Evolutionary conservation across 106 monocot species (phyloP).

Genomic region (Alisma plantagoaquatica): DNA sequence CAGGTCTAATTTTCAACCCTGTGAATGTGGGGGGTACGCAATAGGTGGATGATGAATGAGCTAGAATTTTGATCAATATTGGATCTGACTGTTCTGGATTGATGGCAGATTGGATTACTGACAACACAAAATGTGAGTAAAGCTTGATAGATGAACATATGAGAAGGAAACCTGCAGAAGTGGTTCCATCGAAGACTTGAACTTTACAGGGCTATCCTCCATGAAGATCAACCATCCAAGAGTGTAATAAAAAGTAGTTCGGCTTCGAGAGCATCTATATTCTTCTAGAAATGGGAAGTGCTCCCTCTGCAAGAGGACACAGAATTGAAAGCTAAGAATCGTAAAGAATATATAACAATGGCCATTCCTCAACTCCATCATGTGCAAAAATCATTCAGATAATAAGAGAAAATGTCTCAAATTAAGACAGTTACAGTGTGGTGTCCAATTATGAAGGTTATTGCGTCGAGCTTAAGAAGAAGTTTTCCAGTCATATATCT

Average conservation of each 20-base stretch:
- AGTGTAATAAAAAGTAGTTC: slow-evolving; percentile 93
- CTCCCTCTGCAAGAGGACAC: slow-evolving; percentile 68
- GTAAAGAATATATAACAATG: too few relatives aligned
- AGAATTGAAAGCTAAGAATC: too few relatives aligned
- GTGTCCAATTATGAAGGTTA: slow-evolving; percentile 80
- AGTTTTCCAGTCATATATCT: slow-evolving; percentile 99
- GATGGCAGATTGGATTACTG: neutral
- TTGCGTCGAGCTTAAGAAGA: slow-evolving; percentile 89
- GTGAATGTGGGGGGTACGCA: too few relatives aligned
- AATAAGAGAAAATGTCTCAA: too few relatives aligned
- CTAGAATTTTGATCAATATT: too few relatives aligned
- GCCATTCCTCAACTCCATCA: too few relatives aligned
- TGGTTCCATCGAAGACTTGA: slow-evolving; percentile 94
- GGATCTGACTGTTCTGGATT: too few relatives aligned
- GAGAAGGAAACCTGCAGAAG: slow-evolving; percentile 48
- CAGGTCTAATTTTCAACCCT: too few relatives aligned
- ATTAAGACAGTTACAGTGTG: slow-evolving; percentile 97
- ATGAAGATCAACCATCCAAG: slow-evolving; percentile 92
- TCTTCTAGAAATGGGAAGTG: slow-evolving; percentile 93
- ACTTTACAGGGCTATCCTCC: slow-evolving; percentile 95
- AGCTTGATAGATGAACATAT: neutral
- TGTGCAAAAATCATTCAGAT: too few relatives aligned
- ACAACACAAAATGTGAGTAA: neutral
- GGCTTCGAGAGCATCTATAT: slow-evolving; percentile 72
- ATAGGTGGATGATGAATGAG: too few relatives aligned